A percentile compares a stretch with the other conserved stretches of the same genome.
Evolutionary conservation across 2,329 filamentous ascomycete genomes (phyloP).

Genomic region (Alternaria postmessia): DNA sequence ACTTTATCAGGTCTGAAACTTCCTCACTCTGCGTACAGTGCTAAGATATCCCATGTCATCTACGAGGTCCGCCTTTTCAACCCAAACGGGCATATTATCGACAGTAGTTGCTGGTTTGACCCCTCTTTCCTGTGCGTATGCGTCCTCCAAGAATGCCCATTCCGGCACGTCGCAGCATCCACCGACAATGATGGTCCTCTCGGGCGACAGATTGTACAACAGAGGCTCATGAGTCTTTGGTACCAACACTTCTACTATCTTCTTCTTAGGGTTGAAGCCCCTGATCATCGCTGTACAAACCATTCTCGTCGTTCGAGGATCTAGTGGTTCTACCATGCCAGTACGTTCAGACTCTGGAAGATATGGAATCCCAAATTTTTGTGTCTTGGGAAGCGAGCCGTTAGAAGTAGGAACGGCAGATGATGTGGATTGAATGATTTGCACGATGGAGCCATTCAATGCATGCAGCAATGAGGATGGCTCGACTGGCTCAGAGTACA

Average conservation of each 20-base stretch:
- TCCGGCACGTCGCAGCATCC: slow-evolving; percentile 44
- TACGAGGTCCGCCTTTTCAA: slow-evolving; percentile 25
- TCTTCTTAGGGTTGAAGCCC: slow-evolving; percentile 66
- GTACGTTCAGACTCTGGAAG: slow-evolving; percentile 60
- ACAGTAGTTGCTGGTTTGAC: not conserved
- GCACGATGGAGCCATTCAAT: slow-evolving; percentile 75
- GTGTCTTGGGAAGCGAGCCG: slow-evolving; percentile 49
- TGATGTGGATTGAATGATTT: slow-evolving; percentile 69
- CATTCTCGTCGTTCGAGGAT: slow-evolving; percentile 66
- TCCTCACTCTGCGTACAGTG: slow-evolving; percentile 39
- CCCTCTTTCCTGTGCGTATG: slow-evolving; percentile 18
- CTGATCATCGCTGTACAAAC: slow-evolving; percentile 74
- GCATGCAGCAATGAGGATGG: slow-evolving; percentile 67
- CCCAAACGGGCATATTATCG: slow-evolving; percentile 24
- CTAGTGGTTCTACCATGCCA: slow-evolving; percentile 58
- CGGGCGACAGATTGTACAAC: slow-evolving; percentile 28
- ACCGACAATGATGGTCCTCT: slow-evolving; percentile 43
- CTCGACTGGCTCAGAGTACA: slow-evolving; percentile 71
- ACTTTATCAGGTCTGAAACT: slow-evolving; percentile 30
- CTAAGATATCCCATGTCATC: slow-evolving; percentile 44
- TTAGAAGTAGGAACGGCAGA: slow-evolving; percentile 32
- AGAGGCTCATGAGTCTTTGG: slow-evolving; percentile 58
- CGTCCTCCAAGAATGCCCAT: slow-evolving; percentile 48
- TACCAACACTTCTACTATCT: slow-evolving; percentile 70
- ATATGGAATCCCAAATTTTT: slow-evolving; percentile 67